Evolutionary conservation across 257 asterid genomes (phyloP), one percentile per base, ranked within the genome.

Genomic region (Gynochthodes officinalis): DNA sequence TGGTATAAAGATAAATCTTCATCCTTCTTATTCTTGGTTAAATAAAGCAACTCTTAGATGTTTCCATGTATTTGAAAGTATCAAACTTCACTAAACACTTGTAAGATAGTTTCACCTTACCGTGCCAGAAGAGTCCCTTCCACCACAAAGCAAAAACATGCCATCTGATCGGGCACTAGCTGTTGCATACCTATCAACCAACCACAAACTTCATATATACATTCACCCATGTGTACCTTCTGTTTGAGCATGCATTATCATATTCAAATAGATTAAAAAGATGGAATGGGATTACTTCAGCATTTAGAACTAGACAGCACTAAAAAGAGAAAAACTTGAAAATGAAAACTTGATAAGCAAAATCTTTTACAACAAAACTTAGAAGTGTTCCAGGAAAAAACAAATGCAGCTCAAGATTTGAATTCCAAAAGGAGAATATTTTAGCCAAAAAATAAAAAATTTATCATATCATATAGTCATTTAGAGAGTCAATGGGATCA

Each of bases 91-190:
- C 46, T 5, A 57, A 55, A 64, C 57, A 60, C 19, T 27, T 16
- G 67, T 43, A 69, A 67, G 49, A 80, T 81, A 16, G 78, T 50
- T 67, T 74, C 70, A 61, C 12, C 95, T 72, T 90, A 95, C 99
- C 85, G 73, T 75, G 81, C 98, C 96, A 53, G 97, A 89, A 72
- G 99, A 76, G 67, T 95, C 99, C 85, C 99, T 92, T 80, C 99
- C 99, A 49, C 99, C 98, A 75, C 98, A 95, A 73, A 95, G 97
- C 87, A 95, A 83, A 89, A 95, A 89, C 99, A 95, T 92, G 78
- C 99, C 99, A 75, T 95, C 99, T 25, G 99, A 89, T 74, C 99
- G 91, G 55, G 99, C 96, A 89, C 99, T 90, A 69, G 93, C 99
- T 35, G 98, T 95, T 67, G 99, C 99, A 84, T 95, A 95, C 99